A percentile compares a stretch with the other conserved stretches of the same genome.
Evolutionary conservation across 805 yeast species (phyloP).

Genomic region (Candida corydali): DNA sequence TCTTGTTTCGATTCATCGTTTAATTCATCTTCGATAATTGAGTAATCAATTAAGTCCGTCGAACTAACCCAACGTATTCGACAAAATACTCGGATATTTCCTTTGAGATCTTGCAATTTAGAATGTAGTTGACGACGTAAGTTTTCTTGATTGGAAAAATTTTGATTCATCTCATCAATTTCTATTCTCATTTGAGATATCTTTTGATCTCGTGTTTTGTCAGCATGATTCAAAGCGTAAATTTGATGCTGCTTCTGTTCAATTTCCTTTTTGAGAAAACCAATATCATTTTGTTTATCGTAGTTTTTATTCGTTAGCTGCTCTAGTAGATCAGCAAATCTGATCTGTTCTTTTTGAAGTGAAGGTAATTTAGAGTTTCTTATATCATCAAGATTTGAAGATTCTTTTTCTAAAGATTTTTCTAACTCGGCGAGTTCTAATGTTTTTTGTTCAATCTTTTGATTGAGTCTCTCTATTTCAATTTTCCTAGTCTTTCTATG

Average conservation of each 20-base stretch:
- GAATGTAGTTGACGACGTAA: slow-evolving; percentile 65
- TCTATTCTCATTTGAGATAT: slow-evolving; percentile 9
- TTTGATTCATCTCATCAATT: slow-evolving; percentile 18
- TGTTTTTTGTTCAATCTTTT: neutral
- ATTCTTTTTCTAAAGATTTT: neutral
- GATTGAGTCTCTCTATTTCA: slow-evolving; percentile 7
- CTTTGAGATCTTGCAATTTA: slow-evolving; percentile 78
- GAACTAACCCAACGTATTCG: slow-evolving; percentile 60
- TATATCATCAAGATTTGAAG: neutral
- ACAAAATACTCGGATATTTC: slow-evolving; percentile 89
- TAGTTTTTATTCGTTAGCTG: neutral
- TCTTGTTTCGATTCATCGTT: slow-evolving; percentile 35
- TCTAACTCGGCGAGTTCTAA: neutral
- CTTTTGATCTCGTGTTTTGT: slow-evolving; percentile 4
- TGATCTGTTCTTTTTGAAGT: neutral
- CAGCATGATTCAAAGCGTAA: neutral
- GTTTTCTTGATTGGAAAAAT: slow-evolving; percentile 47
- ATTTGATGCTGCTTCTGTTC: neutral
- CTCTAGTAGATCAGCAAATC: neutral
- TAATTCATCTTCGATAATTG: slow-evolving; percentile 20
- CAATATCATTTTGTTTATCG: slow-evolving; percentile 6
- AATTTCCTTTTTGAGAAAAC: neutral
- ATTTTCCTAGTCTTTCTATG: neutral
- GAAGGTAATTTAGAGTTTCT: neutral
- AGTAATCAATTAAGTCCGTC: slow-evolving; percentile 13